phyloP scores from a whole-genome alignment of 2,329 filamentous ascomycete genomes.

The Nigrospora sphaerica region DNA sequence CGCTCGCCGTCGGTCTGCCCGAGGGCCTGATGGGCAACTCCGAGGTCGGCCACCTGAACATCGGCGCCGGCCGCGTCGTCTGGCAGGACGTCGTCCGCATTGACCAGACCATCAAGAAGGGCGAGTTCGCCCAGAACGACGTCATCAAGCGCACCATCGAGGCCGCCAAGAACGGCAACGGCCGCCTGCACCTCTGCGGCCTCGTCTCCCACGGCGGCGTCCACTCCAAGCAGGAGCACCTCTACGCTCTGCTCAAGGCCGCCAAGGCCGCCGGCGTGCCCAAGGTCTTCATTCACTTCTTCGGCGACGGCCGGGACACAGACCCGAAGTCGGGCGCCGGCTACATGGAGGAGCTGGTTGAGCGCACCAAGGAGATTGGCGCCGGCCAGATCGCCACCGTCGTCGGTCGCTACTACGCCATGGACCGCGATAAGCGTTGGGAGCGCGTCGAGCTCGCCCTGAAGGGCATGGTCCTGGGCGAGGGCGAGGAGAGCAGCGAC shows the following conservation, averaged over 20 bases:
- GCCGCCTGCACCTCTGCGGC: conserved; percentile 85
- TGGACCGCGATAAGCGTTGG: conserved; percentile 99
- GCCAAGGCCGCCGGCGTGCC: conserved; percentile 84
- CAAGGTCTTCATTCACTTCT: conserved; percentile 97
- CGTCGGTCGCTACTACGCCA: conserved; percentile 94
- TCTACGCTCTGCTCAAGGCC: conserved; percentile 79
- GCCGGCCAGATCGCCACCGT: conserved; percentile 84
- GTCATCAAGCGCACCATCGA: conserved; percentile 73
- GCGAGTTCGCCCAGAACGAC: conserved; percentile 66
- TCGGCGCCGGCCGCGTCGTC: conserved; percentile 92
- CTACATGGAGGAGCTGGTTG: conserved; percentile 82
- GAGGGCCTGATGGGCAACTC: conserved; percentile 99
- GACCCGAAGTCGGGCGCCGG: conserved; percentile 88
- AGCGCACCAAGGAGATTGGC: conserved; percentile 75
- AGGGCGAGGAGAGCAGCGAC: conserved; percentile 80
- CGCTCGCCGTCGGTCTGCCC: conserved; percentile 87
- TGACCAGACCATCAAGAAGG: conserved; percentile 84
- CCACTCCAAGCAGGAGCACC: conserved; percentile 91
- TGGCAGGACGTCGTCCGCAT: conserved; percentile 99
- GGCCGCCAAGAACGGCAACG: conserved; percentile 78
- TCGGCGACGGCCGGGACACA: conserved; percentile 94
- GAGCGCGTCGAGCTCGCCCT: conserved; percentile 86
- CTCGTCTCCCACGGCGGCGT: conserved; percentile 94
- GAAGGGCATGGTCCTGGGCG: conserved; percentile 77
- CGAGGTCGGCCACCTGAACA: conserved; percentile 97